Base-by-base conservation (phyloP, 2,329 filamentous ascomycete species). In the Calycina marina region DNA sequence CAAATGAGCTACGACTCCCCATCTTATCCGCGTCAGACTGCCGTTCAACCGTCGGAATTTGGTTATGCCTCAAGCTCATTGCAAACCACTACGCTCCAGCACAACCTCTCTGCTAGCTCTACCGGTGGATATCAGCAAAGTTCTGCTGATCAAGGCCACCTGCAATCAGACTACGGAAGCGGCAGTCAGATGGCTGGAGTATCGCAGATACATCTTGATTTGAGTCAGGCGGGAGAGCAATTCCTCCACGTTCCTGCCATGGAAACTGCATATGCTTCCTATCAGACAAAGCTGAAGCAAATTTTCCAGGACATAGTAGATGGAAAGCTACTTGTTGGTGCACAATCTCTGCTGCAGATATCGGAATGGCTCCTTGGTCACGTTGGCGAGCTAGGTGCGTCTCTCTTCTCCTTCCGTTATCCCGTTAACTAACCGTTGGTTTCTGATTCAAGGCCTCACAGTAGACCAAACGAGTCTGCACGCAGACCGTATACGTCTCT, bases 401-500 rank as follows among this genome's bases (percentile, higher is more conserved):
- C 43, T 37, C 34, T 28, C 25, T 45, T 35, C 44, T n/a, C 40
- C 37, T 40, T 47, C 43, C 46, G 40, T 50, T 45, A 29, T 36
- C 44, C 34, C 40, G 35, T 38, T n/a, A n/a, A 34, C 30, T 31
- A 29, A 51, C 46, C 51, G 48, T 50, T 50, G 26, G 37, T 41
- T 31, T 43, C 42, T 57, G 53, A 56, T 22, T 56, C 47, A 58
- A 93, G 85, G 84, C 37, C 72, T 96, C 47, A 77, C 80, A 43
- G 73, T 77, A 49, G 86, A 96, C 59, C 79, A 93, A 54, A 72
- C 80, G 50, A 65, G 66, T 32, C 67, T 83, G 35, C 75, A 90
- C 50, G 60, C 67, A 35, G 77, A 90, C 45, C 76, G 85, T 34
- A 69, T 93, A 43, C 77, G 77, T 50, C 61, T 96, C 5, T 98